Evolutionary conservation across 164 flowering plant genomes (phyloP).

Genomic region (Kingdonia uniflora): DNA sequence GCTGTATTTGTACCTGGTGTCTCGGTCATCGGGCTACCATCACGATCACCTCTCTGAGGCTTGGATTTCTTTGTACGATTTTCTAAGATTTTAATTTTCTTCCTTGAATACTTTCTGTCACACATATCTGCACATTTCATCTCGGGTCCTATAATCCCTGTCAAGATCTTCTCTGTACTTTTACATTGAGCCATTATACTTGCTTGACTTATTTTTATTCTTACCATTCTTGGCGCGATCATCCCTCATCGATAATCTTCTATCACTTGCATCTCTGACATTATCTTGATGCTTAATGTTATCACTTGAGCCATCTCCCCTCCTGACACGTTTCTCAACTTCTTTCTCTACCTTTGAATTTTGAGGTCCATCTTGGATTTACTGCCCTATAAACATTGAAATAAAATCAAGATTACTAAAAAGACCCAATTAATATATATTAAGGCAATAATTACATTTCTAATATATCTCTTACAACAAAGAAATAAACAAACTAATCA

Average conservation of each 20-base stretch:
- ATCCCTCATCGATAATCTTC: constrained; percentile 27
- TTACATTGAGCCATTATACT: constrained; percentile 26
- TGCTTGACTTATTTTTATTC: neutral
- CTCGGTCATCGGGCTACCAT: constrained; percentile 43
- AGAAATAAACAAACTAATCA: too few species aligned
- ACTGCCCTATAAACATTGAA: too few species aligned
- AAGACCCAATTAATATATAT: too few species aligned
- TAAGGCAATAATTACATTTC: too few species aligned
- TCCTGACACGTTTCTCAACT: constrained; percentile 38
- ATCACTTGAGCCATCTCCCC: constrained; percentile 32
- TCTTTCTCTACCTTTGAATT: too few species aligned
- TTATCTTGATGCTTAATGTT: constrained; percentile 38
- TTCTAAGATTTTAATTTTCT: constrained; percentile 33
- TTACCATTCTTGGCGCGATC: constrained; percentile 21
- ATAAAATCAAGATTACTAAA: too few species aligned
- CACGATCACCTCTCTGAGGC: constrained; percentile 25
- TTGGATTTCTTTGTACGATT: constrained; percentile 31
- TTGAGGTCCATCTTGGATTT: too few species aligned
- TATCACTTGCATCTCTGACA: constrained; percentile 30
- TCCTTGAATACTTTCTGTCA: constrained; percentile 34
- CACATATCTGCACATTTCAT: constrained; percentile 35
- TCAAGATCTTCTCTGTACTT: constrained; percentile 18
- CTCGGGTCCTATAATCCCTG: constrained; percentile 29
- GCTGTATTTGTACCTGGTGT: constrained; percentile 30
- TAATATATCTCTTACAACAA: too few species aligned